Base-by-base conservation (phyloP, 352 stramenopile species). In the Nothophytophthora sp. region DNA sequence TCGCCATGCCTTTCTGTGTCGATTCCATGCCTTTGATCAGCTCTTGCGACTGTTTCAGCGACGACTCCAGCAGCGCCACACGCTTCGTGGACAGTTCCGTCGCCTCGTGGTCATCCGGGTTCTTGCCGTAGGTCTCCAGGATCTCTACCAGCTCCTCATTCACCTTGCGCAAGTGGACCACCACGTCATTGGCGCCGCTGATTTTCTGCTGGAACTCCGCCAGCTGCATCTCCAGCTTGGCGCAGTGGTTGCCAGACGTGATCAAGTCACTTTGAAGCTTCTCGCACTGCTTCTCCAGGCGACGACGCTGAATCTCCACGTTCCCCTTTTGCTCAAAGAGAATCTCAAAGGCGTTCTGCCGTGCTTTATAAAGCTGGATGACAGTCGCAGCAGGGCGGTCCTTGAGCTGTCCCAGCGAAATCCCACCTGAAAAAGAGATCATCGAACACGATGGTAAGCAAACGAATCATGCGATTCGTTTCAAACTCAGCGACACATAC, bases 71-170 rank as follows among this genome's bases (percentile, higher is more conserved):
- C 27, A 83, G 37, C 20, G 64, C 33, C 27, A 87, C 44, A 22
- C 65, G 67, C 33, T 69, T 63, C 16, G 52, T 55, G 23, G 60
- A 63, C 16, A 70, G 33, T 12, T 68, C 52, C 11, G 35, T 53
- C 19, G 43, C 40, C 23, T 63, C 49, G 23, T 69, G 38, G 27
- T 81, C 68, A 15, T 82, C 76, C 6, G 63, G 39, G 51, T 65
- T 70, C 34, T 77, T 84, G 20, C 73, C 68, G 52, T 87, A 90
- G 4, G 74, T 81, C 50, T 86, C 60, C 20, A 91, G 58, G 23
- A 90, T 75, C 40, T 74, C 67, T 24, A 86, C 60, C 16, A 90
- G 53, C 33, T 90, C 80, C 29, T 71, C 50, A 27, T 90, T 90
- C 20, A 73, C 50, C 30, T 73, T 75, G 6, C 60, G 70, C 51